Base-by-base conservation (phyloP, 78 protist genomes). In the Bigelowiella natans region DNA sequence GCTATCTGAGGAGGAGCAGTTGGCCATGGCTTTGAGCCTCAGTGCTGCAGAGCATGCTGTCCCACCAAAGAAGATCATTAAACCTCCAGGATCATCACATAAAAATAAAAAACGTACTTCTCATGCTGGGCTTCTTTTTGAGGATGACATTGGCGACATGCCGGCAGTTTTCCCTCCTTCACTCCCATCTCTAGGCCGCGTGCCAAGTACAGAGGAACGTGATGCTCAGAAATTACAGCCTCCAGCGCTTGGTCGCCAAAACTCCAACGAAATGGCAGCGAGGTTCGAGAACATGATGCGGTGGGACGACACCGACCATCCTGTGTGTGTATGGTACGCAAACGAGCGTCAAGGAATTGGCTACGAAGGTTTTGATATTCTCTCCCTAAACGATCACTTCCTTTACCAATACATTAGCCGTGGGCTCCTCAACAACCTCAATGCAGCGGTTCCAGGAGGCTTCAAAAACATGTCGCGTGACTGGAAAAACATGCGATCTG, bases 291-390 rank as follows among this genome's bases (percentile, higher is more conserved):
- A 28, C 86, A 83, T 83, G 11, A 26, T 7, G 3, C 28, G 31
- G 86, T 83, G 86, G 86, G 2, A 18, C 86, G 86, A 83, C 11
- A 83, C 86, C 86, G 86, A 83, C 38, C 86, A 83, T 34, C 86
- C 86, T 28, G 38, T 83, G 86, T 7, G 11, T 7, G 37, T 83
- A 34, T 83, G 86, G 86, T 83, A 83, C 11, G 38, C 11, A 2
- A 28, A 28, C 11, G 29, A 3, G 86, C 86, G 86, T 34, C 73
- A 51, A 18, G 86, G 86, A 28, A 29, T 31, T 3, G 86, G 29
- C 3, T 7, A 30, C 38, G 86, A 83, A 34, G 86, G 86, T 11
- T 83, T 83, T 26, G 86, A 83, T 34, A 83, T 83, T 34, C 29
- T 83, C 3, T 83, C 37, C 38, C 86, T 83, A 18, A 83, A 83